These are phyloP conservation scores for Ustilago cynodontis DNA, from an alignment of 1,284 basidiomycete genomes.

Conservation along the genomic window DNA sequence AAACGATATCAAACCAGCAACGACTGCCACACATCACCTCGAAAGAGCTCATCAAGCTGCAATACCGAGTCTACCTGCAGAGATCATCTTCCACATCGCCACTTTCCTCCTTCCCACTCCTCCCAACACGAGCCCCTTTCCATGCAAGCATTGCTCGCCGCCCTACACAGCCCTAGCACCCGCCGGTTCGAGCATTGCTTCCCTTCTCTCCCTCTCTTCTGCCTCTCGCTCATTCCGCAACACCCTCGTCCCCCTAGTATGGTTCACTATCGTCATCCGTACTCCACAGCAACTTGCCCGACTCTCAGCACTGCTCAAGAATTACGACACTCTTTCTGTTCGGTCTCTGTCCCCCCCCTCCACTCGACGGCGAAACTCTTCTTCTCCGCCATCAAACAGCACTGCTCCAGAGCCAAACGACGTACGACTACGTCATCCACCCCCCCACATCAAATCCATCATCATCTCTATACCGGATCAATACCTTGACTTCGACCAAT, in stretches of 20 bases:
- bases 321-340: constrained; percentile 27
- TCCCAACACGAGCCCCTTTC: not conserved
- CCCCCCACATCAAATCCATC: constrained; percentile 21
- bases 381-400: not conserved
- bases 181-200: not conserved
- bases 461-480: constrained; percentile 25
- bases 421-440: constrained; percentile 19
- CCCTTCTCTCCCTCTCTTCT: constrained; percentile 19
- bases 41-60: not conserved
- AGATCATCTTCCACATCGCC: constrained; percentile 33
- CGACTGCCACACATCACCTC: not conserved
- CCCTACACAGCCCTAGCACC: not conserved
- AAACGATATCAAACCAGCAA: not conserved
- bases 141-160: constrained; percentile 10
- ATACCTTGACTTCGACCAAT: constrained; percentile 35
- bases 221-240: constrained; percentile 19
- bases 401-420: not conserved
- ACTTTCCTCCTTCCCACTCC: constrained; percentile 4
- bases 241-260: constrained; percentile 18
- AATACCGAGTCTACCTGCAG: constrained; percentile 23
- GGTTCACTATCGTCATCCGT: constrained; percentile 32
- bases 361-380: constrained; percentile 1
- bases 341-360: constrained; percentile 15
- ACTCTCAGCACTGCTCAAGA: constrained; percentile 12
- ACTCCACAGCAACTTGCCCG: constrained; percentile 36